A percentile compares a stretch with the other conserved stretches of the same genome.
Evolutionary conservation across 495 filamentous ascomycete genomes (phyloP).

Genomic region (Venustampulla echinocandica): DNA sequence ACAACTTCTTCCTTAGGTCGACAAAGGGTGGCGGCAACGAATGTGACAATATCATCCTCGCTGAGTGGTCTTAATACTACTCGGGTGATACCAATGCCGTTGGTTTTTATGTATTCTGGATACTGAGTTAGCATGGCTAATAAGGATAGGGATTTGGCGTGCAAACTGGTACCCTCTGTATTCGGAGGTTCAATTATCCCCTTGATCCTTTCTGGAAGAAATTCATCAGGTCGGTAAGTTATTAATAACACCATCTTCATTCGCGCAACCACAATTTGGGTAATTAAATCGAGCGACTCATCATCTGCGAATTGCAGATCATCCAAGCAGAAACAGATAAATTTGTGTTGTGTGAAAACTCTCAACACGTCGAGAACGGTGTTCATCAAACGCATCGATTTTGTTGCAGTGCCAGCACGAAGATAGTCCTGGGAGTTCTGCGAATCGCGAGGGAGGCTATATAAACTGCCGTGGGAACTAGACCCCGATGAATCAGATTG

Average conservation of each 20-base stretch:
- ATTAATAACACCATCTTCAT: constrained; percentile 74
- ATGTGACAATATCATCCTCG: constrained; percentile 67
- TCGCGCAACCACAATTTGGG: constrained; percentile 60
- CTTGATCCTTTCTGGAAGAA: constrained; percentile 35
- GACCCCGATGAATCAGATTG: constrained; percentile 18
- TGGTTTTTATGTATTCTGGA: constrained; percentile 20
- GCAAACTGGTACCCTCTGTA: constrained; percentile 34
- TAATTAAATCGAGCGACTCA: constrained; percentile 72
- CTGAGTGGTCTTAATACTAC: constrained; percentile 58
- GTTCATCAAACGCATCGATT: constrained; percentile 71
- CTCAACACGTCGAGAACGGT: constrained; percentile 78
- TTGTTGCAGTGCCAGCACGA: constrained; percentile 55
- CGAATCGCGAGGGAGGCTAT: constrained; percentile 21
- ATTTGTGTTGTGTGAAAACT: constrained; percentile 63
- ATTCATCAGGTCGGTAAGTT: constrained; percentile 49
- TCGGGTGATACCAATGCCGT: constrained; percentile 42
- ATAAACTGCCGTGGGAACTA: constrained; percentile 15
- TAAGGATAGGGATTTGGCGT: constrained; percentile 3
- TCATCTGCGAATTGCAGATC: constrained; percentile 83
- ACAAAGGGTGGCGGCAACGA: constrained; percentile 67
- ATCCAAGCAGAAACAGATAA: constrained; percentile 78
- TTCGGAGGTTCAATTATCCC: constrained; percentile 38
- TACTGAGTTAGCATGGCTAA: constrained; percentile 9
- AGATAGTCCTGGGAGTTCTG: constrained; percentile 65
- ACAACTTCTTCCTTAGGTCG: constrained; percentile 49